Conservation (phyloP, 768 basidiomycete genomes). For the Amanita subjunquillea region DNA sequence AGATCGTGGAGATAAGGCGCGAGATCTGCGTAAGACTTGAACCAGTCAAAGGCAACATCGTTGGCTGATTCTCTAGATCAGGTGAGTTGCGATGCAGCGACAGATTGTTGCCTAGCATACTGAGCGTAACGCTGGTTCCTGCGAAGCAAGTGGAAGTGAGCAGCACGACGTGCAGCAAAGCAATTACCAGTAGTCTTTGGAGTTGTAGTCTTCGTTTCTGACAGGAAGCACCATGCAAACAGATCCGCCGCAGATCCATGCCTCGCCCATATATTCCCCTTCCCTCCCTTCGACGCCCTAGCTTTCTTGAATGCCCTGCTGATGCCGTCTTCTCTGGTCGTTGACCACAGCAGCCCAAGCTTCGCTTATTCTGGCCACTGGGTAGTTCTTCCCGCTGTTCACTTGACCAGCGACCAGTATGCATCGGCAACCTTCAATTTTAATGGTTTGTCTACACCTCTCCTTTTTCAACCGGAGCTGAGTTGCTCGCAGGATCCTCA, state of each 20-base stretch:
- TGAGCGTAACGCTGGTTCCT: slow-evolving; percentile 66
- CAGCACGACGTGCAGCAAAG: background rate
- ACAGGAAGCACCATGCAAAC: slow-evolving; percentile 30
- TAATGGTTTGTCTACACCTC: slow-evolving; percentile 9
- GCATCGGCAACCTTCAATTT: slow-evolving; percentile 13
- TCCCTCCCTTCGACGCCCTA: background rate
- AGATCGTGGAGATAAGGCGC: slow-evolving; percentile 46
- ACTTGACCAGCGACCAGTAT: slow-evolving; percentile 9
- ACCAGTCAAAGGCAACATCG: slow-evolving; percentile 74
- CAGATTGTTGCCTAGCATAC: slow-evolving; percentile 25
- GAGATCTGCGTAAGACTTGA: slow-evolving; percentile 74
- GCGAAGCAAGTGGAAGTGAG: background rate
- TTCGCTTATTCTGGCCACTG: background rate
- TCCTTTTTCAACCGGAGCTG: background rate
- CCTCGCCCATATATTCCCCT: background rate
- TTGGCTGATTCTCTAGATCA: slow-evolving; percentile 37
- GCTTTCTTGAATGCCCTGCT: background rate
- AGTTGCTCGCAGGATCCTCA: background rate
- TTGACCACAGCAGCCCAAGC: background rate
- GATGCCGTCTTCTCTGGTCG: background rate
- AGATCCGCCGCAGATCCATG: background rate
- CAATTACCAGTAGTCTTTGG: slow-evolving; percentile 58
- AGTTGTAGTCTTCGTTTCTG: slow-evolving; percentile 62
- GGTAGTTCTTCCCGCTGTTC: background rate
- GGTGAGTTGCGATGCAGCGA: background rate